phyloP scores from a whole-genome alignment of 495 filamentous ascomycete species.

The Trichoderma virens region DNA sequence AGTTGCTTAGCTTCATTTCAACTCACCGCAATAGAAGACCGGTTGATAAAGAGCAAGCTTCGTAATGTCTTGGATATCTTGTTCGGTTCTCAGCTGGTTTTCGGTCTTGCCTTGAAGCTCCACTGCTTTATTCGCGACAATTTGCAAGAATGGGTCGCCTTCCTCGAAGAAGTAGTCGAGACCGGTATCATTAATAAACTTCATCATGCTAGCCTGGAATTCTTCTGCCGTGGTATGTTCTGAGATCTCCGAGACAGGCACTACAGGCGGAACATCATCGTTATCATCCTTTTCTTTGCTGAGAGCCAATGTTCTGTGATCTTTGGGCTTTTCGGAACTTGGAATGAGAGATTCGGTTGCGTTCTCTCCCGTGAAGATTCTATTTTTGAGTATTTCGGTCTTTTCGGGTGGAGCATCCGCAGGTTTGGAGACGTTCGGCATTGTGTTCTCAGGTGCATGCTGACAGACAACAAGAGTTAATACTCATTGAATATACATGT shows the following conservation, averaged over 20 bases:
- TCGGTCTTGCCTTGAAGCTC: not conserved
- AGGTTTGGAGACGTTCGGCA: no score
- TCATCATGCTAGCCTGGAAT: not conserved
- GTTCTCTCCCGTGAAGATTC: no score
- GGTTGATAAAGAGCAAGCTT: not conserved
- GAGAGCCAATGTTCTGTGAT: no score
- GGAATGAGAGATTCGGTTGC: no score
- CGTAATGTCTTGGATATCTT: not conserved
- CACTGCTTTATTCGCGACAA: not conserved
- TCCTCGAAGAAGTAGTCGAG: not conserved
- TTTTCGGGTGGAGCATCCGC: no score
- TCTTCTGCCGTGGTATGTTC: not conserved
- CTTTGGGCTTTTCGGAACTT: no score
- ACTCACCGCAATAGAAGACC: conserved; percentile 1
- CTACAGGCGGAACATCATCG: not conserved
- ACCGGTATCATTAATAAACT: not conserved
- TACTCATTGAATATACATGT: no score
- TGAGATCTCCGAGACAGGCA: no score
- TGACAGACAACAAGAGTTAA: no score
- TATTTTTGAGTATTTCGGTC: no score
- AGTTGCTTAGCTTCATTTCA: not conserved
- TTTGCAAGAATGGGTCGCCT: not conserved
- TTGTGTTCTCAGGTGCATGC: no score
- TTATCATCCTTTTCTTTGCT: not conserved
- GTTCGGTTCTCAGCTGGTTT: not conserved